phyloP scores from a whole-genome alignment of 148 eudicot genomes.

The Mesembryanthemum crystallinum region DNA sequence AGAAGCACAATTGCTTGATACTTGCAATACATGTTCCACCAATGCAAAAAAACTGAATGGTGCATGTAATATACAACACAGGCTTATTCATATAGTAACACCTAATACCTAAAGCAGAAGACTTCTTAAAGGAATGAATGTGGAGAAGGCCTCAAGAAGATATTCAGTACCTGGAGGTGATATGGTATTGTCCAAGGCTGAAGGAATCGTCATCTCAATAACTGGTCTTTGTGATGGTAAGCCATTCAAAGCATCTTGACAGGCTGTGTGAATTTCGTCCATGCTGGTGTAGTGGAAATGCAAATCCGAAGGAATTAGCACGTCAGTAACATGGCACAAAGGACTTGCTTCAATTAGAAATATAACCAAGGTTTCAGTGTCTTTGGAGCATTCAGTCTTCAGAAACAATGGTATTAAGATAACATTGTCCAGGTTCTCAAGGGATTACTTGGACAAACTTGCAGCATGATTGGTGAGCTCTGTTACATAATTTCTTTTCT shows the following conservation, averaged over 20 bases:
- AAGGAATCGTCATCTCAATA: slow-evolving; percentile 95
- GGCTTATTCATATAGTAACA: neutral
- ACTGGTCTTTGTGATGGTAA: slow-evolving; percentile 80
- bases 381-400: neutral
- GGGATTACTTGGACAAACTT: neutral
- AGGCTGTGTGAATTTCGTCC: slow-evolving; percentile 80
- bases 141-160: neutral
- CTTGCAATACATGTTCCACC: no score
- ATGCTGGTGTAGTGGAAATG: slow-evolving; percentile 43
- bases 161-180: slow-evolving; percentile 65
- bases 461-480: neutral
- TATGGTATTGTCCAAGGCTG: slow-evolving; percentile 75
- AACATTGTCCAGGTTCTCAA: neutral
- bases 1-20: no score
- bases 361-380: neutral
- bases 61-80: neutral
- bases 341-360: neutral
- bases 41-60: neutral
- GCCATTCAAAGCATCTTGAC: slow-evolving; percentile 70
- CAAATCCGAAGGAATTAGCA: neutral
- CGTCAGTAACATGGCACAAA: neutral
- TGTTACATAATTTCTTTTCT: neutral
- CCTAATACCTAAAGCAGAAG: neutral
- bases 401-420: neutral
- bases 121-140: neutral